Conservation (phyloP, 2,329 filamentous ascomycete species). For the Neocucurbitaria cava region DNA sequence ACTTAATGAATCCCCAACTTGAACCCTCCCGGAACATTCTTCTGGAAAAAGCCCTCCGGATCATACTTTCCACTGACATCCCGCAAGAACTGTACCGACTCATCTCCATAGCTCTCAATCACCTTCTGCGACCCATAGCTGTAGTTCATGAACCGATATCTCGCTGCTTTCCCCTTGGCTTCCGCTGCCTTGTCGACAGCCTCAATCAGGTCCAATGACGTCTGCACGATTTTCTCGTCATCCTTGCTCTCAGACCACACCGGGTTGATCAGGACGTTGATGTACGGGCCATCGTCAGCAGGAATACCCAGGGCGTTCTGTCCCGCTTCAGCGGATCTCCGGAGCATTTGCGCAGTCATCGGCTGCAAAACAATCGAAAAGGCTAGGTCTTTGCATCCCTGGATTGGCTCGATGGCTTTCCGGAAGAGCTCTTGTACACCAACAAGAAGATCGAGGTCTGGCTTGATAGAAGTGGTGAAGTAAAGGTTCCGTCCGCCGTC, state of each 20-base stretch:
- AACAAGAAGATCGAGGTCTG: not conserved
- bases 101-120: constrained; percentile 10
- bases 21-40: constrained; percentile 40
- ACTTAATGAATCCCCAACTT: constrained; percentile 20
- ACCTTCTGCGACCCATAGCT: constrained; percentile 9
- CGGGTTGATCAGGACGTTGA: constrained; percentile 4
- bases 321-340: constrained; percentile 1
- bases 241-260: not conserved
- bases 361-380: constrained; percentile 3
- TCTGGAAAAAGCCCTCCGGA: constrained; percentile 41
- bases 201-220: not conserved
- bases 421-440: not conserved
- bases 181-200: constrained; percentile 30
- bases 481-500: constrained; percentile 1
- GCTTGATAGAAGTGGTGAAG: constrained; percentile 1
- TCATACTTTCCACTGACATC: constrained; percentile 38
- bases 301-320: constrained; percentile 1
- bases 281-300: constrained; percentile 2
- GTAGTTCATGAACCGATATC: constrained; percentile 35
- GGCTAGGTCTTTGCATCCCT: not conserved
- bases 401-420: not conserved
- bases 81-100: constrained; percentile 1
- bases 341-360: constrained; percentile 1
- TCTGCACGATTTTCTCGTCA: not conserved
- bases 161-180: not conserved